Evolutionary conservation across 257 asterid genomes (phyloP), one percentile per base, ranked within the genome.

Genomic region (Rubia yunnanensis): DNA sequence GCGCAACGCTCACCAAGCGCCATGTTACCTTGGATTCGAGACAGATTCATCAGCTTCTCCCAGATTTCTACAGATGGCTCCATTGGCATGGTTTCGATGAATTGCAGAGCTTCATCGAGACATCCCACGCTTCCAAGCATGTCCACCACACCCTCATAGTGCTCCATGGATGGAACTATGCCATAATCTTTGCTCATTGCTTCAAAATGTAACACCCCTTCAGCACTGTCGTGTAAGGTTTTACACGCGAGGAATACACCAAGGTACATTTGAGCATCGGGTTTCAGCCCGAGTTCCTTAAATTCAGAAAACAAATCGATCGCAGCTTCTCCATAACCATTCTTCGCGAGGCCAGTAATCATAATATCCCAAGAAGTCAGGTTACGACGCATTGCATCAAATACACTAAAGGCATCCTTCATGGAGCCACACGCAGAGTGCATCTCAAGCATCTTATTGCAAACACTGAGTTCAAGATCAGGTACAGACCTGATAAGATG

Each of bases 351-450:
- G 82, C 92, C 73, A 50, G 84, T 69, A 65, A 88, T 82, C 88
- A 91, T 82, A n/a, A 73, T 75, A 69, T 91, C 98, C 98, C 98
- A 91, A 64, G 98, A 80, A 3, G 94, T 82, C 57, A 91, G 72
- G 73, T 88, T 86, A 5, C 86, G 86, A 0, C 74, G 83, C 96
- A 88, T 88, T 56, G 73, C 65, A 63, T 83, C 80, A 52, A 88
- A 91, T 46, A 86, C 87, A 11, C 60, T 60, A 59, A 83, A 82
- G 15, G 96, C 94, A 63, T 88, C 90, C 4, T 54, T 78, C 82
- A 82, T 66, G 72, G 95, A 84, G 41, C 87, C 96, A 71, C 95
- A 88, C 13, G 71, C 81, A 0, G 72, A 77, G 73, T 86, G 83
- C 95, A 85, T 86, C 74, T 88, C 95, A 15, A 91, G 82, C 72